Evolutionary conservation across 2,329 filamentous ascomycete species (phyloP), one percentile per base, ranked within the genome.

Genomic region (Emergomyces africanus): DNA sequence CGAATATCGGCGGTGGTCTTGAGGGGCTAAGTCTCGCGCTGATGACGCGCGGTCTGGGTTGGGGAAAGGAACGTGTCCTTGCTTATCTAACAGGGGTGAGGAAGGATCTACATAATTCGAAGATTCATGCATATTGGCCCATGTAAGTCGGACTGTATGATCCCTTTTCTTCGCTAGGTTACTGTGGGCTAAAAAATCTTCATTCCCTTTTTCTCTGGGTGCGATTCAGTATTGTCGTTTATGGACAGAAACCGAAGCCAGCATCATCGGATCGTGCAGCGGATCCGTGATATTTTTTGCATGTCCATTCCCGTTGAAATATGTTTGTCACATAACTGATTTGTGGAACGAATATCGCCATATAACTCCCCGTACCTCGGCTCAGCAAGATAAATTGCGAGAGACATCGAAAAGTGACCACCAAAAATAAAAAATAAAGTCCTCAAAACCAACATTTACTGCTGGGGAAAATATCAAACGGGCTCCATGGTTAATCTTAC

Each of bases 71-170:
- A 14, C 61, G 63, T 44, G 62, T 67, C 14, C 50, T 61, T 30
- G 61, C 65, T 1, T 61, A 65, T 49, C 57, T 64, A 48, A 59
- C 63, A 33, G 60, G 61, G 35, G 57, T 64, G 51, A 61, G 63
- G 41, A 61, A 57, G 28, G 65, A 66, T 54, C 57, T 65, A 55
- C 62, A 62, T 18, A 53, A 64, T 58, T 49, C 57, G 44, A 53
- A 57, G 15, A 65, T 66, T 50, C 65, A 67, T 60, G 61, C 65
- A 3, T 67, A 66, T 62, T 54, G 55, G 30, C 59, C 58, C 10
- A 42, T 62, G 59, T 62, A 42, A 28, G 61, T 57, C 9, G 15
- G 15, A 20, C 8, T 35, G 37, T n/a, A 20, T 49, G 14, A 25
- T 49, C 28, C 8, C 8, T n/a, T n/a, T 46, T 15, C 14, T 44